Evolutionary conservation across 2,329 filamentous ascomycete genomes (phyloP).

Genomic region (Dactylellina leptospora): DNA sequence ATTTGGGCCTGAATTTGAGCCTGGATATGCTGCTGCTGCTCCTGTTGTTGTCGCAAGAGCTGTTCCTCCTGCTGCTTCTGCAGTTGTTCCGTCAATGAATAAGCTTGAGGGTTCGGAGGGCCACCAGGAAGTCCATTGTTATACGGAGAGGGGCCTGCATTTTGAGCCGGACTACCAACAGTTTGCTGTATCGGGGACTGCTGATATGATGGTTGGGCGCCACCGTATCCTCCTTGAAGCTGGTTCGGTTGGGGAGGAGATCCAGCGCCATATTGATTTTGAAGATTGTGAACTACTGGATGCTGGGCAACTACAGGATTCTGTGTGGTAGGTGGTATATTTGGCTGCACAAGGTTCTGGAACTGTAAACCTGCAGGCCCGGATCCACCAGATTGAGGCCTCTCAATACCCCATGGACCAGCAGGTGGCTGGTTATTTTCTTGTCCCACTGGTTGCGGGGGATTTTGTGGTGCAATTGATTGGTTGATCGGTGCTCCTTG

Average conservation of each 20-base stretch:
- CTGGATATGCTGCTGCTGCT: conserved; percentile 35
- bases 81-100: conserved; percentile 32
- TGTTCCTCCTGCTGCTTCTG: conserved; percentile 45
- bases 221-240: conserved; percentile 20
- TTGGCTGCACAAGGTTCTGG: conserved; percentile 31
- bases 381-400: conserved; percentile 43
- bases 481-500: conserved; percentile 20
- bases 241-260: conserved; percentile 37
- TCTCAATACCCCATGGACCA: conserved; percentile 28
- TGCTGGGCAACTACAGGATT: conserved; percentile 14
- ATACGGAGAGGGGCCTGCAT: conserved; percentile 2
- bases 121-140: background rate
- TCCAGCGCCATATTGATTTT: conserved; percentile 32
- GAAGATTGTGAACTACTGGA: conserved; percentile 36
- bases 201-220: conserved; percentile 25
- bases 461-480: background rate
- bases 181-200: conserved; percentile 27
- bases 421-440: conserved; percentile 25
- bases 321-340: conserved; percentile 17
- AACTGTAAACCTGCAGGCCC: conserved; percentile 31
- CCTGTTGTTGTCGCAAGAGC: conserved; percentile 34
- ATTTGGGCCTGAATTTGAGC: conserved; percentile 21
- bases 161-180: conserved; percentile 21
- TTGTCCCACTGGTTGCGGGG: conserved; percentile 10
- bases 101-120: conserved; percentile 20